These are phyloP conservation scores for Trichosporon coremiiforme DNA, from an alignment of 1,284 basidiomycete genomes.

Conservation along the genomic window DNA sequence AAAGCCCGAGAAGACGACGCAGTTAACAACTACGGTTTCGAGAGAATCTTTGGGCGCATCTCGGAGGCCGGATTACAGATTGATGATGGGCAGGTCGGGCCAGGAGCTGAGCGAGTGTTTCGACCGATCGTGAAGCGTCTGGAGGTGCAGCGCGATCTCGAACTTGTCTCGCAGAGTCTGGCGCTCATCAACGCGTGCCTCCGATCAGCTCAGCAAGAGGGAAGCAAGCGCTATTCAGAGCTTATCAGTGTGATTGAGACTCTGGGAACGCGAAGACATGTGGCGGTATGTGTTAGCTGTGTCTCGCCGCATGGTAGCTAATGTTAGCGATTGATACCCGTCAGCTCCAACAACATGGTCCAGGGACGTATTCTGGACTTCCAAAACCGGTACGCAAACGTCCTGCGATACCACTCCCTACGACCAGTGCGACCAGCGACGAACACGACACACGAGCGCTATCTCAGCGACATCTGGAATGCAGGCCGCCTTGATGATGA, in stretches of 20 bases:
- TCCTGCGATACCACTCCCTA: constrained; percentile 77
- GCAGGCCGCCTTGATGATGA: constrained; percentile 52
- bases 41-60: constrained; percentile 79
- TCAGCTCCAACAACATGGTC: constrained; percentile 71
- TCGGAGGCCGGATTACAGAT: constrained; percentile 64
- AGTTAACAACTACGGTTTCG: constrained; percentile 71
- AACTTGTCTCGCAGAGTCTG: constrained; percentile 81
- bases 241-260: constrained; percentile 63
- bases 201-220: constrained; percentile 45
- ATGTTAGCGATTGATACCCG: constrained; percentile 76
- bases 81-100: constrained; percentile 60
- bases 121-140: constrained; percentile 68
- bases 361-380: constrained; percentile 84
- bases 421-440: constrained; percentile 71
- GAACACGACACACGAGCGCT: constrained; percentile 65
- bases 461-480: constrained; percentile 73
- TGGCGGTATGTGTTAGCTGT: constrained; percentile 64
- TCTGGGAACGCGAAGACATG: constrained; percentile 77
- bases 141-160: constrained; percentile 73
- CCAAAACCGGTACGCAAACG: constrained; percentile 81
- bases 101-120: constrained; percentile 40
- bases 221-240: constrained; percentile 42
- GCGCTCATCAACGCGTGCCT: constrained; percentile 80
- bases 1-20: constrained; percentile 30
- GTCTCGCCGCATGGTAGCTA: constrained; percentile 14